Percentiles rank a stretch among this genome's conserved stretches.
Conservation (phyloP, 768 basidiomycete genomes). For the Leucosporidium scottii region DNA sequence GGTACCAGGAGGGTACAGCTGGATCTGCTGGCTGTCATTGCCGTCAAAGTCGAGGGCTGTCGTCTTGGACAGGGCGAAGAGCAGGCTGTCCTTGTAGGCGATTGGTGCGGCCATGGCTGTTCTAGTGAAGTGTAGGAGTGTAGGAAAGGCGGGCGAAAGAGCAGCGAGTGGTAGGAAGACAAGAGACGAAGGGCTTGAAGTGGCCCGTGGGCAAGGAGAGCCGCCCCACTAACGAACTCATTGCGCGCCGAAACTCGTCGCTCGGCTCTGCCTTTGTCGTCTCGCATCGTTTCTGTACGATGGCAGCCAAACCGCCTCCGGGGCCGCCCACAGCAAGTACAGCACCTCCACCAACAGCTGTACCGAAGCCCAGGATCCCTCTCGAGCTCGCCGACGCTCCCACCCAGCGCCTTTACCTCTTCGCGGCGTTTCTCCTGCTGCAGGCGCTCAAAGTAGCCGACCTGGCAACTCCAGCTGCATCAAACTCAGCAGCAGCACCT, state of each 20-base stretch:
- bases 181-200: no score
- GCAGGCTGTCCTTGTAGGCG: slow-evolving; percentile 5
- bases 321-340: no score
- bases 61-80: slow-evolving; percentile 32
- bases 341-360: not conserved
- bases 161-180: no score
- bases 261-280: no score
- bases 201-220: no score
- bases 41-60: slow-evolving; percentile 35
- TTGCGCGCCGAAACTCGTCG: no score
- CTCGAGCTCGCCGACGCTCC: slow-evolving; percentile 17
- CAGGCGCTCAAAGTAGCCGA: slow-evolving; percentile 23
- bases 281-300: slow-evolving; percentile 40
- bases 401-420: slow-evolving; percentile 23
- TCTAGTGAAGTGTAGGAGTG: not conserved
- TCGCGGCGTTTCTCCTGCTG: slow-evolving; percentile 18
- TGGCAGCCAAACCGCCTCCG: not conserved
- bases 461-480: not conserved
- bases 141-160: not conserved
- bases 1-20: slow-evolving; percentile 1
- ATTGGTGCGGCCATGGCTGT: not conserved
- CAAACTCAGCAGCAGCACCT: not conserved
- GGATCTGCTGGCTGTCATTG: slow-evolving; percentile 21
- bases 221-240: no score
- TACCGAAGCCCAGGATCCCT: slow-evolving; percentile 5